Base-by-base conservation (phyloP, 2,329 filamentous ascomycete species). In the Aulographum hederae region DNA sequence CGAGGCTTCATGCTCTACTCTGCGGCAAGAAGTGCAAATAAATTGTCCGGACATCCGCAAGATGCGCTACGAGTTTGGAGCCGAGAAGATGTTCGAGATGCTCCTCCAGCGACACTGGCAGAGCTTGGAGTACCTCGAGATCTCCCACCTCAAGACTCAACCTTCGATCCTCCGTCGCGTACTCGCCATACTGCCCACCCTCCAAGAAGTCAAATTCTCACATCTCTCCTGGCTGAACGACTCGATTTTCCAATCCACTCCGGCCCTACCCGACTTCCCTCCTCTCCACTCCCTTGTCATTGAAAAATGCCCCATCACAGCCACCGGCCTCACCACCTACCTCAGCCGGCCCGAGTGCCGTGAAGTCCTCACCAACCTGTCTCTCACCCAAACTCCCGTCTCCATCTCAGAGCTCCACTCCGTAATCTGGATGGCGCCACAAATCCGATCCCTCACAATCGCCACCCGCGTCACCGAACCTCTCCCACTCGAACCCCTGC, bases 11-110 rank as follows among this genome's bases (percentile, higher is more conserved):
- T 91, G 78, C 44, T 58, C 75, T 33, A 73, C 78, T 1, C 60
- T 95, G 41, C 74, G 81, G 38, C 70, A 89, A 42, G 85, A 93
- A 52, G 62, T 94, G 16, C 78, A 92, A 56, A 76, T 73, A 15
- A 67, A 80, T 31, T 94, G 86, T 50, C 72, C 77, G 8, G 73
- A 86, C 46, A 63, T 95, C 34, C 70, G 82, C 40, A 89, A 89
- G 56, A 94, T 93, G 81, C 76, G 70, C 33, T 95, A 91, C 54
- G 65, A 70, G 33, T 60, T 63, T 29, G 86, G 86, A 10, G 68
- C 80, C 1, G 86, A 94, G 57, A 68, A 68, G 34, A 78, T 75
- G 45, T 66, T 95, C 34, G 70, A 81, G 43, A 60, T 67, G 33
- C 60, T 94, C 26, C 66, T 71, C 5, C 63, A 66, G 36, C 72